phyloP scores from a whole-genome alignment of 1,284 basidiomycete species.

The Malassezia brasiliensis region DNA sequence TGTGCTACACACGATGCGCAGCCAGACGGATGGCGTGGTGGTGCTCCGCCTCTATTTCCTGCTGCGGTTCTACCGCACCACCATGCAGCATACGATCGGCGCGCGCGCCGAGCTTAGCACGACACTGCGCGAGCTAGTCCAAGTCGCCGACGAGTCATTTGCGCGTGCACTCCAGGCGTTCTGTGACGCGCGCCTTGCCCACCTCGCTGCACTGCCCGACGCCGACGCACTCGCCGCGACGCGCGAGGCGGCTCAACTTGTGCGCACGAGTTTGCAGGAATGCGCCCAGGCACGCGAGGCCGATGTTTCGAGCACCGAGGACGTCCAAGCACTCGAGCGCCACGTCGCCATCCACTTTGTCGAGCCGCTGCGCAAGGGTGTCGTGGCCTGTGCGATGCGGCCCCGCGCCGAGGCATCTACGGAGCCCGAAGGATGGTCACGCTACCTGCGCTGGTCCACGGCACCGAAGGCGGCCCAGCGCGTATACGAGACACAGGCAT shows the following conservation, averaged over 20 bases:
- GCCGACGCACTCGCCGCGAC: conserved; percentile 4
- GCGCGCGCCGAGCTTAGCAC: conserved; percentile 64
- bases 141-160: conserved; percentile 25
- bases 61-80: conserved; percentile 84
- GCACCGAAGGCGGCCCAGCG: neutral
- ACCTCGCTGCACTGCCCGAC: neutral
- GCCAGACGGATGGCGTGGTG: conserved; percentile 82
- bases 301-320: neutral
- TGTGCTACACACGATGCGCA: conserved; percentile 80
- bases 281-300: conserved; percentile 1
- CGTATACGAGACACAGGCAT: neutral
- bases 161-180: conserved; percentile 26
- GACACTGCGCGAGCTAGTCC: conserved; percentile 61
- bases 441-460: neutral
- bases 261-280: neutral
- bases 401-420: neutral
- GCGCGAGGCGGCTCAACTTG: neutral
- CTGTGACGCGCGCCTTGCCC: neutral
- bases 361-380: neutral
- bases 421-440: neutral
- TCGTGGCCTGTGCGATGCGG: neutral
- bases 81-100: conserved; percentile 85
- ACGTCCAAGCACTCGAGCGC: neutral
- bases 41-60: conserved; percentile 85
- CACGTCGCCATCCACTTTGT: neutral